phyloP scores from a whole-genome alignment of 192 early-diverging fungal genomes.

The Entomortierella parvispora region DNA sequence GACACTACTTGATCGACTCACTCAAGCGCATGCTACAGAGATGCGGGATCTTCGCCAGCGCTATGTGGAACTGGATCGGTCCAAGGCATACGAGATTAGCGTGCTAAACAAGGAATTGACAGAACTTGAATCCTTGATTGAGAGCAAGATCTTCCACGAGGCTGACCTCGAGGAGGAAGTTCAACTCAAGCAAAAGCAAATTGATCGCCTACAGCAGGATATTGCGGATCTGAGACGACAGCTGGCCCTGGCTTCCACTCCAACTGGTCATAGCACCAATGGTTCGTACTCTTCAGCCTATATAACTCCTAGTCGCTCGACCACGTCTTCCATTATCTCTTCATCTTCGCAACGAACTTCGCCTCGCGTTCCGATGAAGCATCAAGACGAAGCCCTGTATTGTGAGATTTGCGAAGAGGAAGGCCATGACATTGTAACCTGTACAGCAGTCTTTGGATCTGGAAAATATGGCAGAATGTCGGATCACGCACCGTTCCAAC shows the following conservation, averaged over 20 bases:
- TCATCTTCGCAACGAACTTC: neutral
- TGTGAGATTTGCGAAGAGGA: slow-evolving; percentile 80
- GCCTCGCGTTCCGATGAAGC: neutral
- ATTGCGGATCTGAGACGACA: slow-evolving; percentile 63
- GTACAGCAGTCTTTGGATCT: slow-evolving; percentile 60
- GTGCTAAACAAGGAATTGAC: slow-evolving; percentile 72
- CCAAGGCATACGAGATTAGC: slow-evolving; percentile 69
- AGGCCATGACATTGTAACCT: slow-evolving; percentile 72
- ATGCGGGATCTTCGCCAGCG: slow-evolving; percentile 60
- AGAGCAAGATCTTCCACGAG: slow-evolving; percentile 80
- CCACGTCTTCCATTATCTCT: neutral
- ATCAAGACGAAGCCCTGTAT: slow-evolving; percentile 28
- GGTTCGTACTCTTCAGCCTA: neutral
- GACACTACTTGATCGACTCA: slow-evolving; percentile 57
- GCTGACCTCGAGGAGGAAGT: slow-evolving; percentile 72
- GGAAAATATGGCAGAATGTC: neutral
- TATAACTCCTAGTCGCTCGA: neutral
- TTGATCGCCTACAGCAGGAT: slow-evolving; percentile 54
- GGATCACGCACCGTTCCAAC: neutral
- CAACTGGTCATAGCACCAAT: neutral
- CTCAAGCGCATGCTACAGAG: slow-evolving; percentile 60
- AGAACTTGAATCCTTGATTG: slow-evolving; percentile 72
- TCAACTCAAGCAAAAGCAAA: slow-evolving; percentile 54
- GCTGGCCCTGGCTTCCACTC: slow-evolving; percentile 1
- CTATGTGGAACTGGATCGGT: slow-evolving; percentile 62